Conservation (phyloP, 306 rosid species). For the cucumber (Cucumis sativus) region DNA sequence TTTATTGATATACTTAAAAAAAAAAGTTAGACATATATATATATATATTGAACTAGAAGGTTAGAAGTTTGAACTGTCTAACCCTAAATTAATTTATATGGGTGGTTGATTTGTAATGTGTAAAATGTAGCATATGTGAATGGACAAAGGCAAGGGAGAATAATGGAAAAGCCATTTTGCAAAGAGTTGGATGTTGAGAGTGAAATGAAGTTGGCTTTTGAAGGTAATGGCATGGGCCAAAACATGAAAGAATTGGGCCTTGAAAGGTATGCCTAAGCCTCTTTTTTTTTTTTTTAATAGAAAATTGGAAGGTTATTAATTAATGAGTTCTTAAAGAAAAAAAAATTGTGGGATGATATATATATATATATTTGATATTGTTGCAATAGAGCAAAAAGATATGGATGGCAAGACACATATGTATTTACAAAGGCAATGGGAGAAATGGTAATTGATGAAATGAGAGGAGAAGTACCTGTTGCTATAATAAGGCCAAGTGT, state of each 20-base stretch:
- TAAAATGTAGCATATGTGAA: conserved; percentile 61
- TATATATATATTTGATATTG: too few relatives aligned
- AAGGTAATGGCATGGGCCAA: conserved; percentile 38
- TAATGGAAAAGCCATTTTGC: conserved; percentile 69
- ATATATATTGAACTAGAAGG: too few relatives aligned
- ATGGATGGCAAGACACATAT: conserved; percentile 96
- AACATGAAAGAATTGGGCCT: conserved; percentile 76
- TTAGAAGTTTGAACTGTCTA: too few relatives aligned
- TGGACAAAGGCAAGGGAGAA: conserved; percentile 89
- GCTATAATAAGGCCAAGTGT: conserved; percentile 85
- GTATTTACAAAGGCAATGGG: conserved; percentile 99
- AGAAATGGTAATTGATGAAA: conserved; percentile 73
- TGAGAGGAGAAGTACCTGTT: conserved; percentile 77
- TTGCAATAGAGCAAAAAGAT: conserved; percentile 46
- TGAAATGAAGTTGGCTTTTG: conserved; percentile 52
- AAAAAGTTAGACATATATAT: too few relatives aligned
- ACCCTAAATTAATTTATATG: too few relatives aligned
- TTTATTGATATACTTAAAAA: not conserved
- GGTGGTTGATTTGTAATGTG: not conserved
- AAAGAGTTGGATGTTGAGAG: conserved; percentile 49
- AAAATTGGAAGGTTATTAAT: too few relatives aligned
- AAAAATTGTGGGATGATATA: too few relatives aligned
- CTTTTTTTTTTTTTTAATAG: too few relatives aligned
- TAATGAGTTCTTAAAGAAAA: too few relatives aligned
- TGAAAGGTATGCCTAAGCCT: conserved; percentile 31